Conservation (phyloP, 192 early-diverging fungal genomes). For the Coemansia sp. region DNA sequence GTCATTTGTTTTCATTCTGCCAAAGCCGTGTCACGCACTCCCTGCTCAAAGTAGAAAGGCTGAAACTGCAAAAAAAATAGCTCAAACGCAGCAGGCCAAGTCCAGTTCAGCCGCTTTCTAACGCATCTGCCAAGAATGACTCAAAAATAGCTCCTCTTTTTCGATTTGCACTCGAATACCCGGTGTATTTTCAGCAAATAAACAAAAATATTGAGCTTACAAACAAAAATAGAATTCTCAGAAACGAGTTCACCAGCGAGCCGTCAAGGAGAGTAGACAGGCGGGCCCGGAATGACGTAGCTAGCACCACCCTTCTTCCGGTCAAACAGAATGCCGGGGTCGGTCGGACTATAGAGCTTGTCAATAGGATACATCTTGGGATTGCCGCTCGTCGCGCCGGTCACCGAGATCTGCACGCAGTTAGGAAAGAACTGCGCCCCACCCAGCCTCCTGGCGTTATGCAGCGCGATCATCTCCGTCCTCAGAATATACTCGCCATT, state of each 20-base stretch:
- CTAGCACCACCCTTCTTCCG: conserved; percentile 4
- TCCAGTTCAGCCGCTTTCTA: neutral
- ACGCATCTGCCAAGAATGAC: neutral
- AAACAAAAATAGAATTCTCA: too few species aligned
- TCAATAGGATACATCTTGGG: conserved; percentile 22
- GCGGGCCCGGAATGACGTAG: conserved; percentile 31
- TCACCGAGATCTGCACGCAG: conserved; percentile 25
- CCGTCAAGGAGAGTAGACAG: conserved; percentile 12
- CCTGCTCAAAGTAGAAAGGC: neutral
- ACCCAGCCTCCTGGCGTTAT: conserved; percentile 9
- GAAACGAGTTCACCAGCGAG: neutral
- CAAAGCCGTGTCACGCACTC: too few species aligned
- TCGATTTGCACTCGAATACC: too few species aligned
- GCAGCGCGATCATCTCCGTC: conserved; percentile 34
- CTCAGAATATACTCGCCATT: conserved; percentile 36
- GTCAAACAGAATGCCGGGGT: conserved; percentile 27
- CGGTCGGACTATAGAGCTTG: conserved; percentile 19
- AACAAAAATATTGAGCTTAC: too few species aligned
- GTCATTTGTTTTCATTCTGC: neutral
- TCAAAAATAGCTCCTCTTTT: neutral
- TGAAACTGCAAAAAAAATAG: neutral
- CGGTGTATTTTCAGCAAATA: too few species aligned
- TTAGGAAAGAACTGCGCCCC: conserved; percentile 32
- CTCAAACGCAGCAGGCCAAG: neutral
- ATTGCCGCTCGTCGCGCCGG: conserved; percentile 12